Evolutionary conservation across 2,329 filamentous ascomycete species (phyloP).

Genomic region (Botrytis fabae): DNA sequence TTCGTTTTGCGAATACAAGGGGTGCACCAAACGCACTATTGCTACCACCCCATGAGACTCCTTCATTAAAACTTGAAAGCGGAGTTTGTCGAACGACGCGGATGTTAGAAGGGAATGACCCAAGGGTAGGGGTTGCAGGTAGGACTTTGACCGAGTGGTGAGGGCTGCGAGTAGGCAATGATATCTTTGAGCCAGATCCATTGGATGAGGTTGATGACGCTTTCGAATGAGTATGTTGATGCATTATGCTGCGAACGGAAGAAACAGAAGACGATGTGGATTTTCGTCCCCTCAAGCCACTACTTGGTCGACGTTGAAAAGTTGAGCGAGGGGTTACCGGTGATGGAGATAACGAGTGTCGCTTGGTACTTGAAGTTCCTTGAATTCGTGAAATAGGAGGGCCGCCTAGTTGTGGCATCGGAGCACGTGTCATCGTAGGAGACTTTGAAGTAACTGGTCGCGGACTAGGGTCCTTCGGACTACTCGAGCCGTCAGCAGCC

Average conservation of each 20-base stretch:
- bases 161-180: slow-evolving; percentile 68
- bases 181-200: slow-evolving; percentile 69
- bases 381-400: slow-evolving; percentile 42
- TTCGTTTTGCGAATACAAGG: slow-evolving; percentile 77
- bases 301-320: slow-evolving; percentile 73
- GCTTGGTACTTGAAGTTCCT: slow-evolving; percentile 56
- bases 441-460: slow-evolving; percentile 58
- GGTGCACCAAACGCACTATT: slow-evolving; percentile 55
- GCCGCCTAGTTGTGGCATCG: slow-evolving; percentile 38
- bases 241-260: slow-evolving; percentile 86
- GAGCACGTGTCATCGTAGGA: slow-evolving; percentile 42
- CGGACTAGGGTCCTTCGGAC: slow-evolving; percentile 55
- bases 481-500: slow-evolving; percentile 44
- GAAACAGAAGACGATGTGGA: slow-evolving; percentile 95
- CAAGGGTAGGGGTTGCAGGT: slow-evolving; percentile 77
- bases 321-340: slow-evolving; percentile 87
- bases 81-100: slow-evolving; percentile 70
- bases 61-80: slow-evolving; percentile 57
- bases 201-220: slow-evolving; percentile 89
- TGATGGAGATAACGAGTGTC: slow-evolving; percentile 81
- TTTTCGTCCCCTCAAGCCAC: slow-evolving; percentile 83
- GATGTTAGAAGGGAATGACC: slow-evolving; percentile 80
- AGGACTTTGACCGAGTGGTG: slow-evolving; percentile 95
- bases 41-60: slow-evolving; percentile 49
- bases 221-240: slow-evolving; percentile 86